Conservation (phyloP, 2,329 filamentous ascomycete genomes). For the Claviceps maximensis region DNA sequence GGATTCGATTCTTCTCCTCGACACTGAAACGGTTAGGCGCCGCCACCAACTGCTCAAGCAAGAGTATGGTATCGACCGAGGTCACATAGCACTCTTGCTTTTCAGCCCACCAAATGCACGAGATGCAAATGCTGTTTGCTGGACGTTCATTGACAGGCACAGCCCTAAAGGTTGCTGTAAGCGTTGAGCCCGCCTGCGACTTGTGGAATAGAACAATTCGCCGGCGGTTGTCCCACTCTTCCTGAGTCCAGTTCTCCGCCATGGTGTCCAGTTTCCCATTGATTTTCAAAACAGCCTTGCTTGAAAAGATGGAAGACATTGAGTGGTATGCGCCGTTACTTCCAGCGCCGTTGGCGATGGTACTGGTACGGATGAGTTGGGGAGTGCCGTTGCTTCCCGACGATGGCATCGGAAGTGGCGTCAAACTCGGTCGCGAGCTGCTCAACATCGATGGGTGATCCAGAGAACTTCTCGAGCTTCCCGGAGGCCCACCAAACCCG, state of each 20-base stretch:
- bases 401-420: constrained; percentile 34
- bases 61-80: constrained; percentile 88
- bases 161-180: constrained; percentile 67
- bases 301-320: constrained; percentile 60
- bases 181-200: constrained; percentile 66
- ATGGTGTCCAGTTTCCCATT: constrained; percentile 75
- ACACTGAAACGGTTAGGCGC: constrained; percentile 69
- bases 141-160: constrained; percentile 68
- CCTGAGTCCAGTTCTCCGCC: constrained; percentile 68
- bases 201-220: constrained; percentile 83
- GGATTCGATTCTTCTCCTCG: constrained; percentile 96
- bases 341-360: constrained; percentile 26
- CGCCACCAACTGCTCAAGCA: constrained; percentile 83
- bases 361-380: constrained; percentile 43
- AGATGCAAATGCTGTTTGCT: constrained; percentile 82
- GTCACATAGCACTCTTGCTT: constrained; percentile 86
- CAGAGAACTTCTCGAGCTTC: constrained; percentile 27
- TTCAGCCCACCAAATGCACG: constrained; percentile 94
- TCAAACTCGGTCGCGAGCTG: constrained; percentile 28
- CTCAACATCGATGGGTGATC: constrained; percentile 28
- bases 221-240: constrained; percentile 67
- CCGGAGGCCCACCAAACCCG: constrained; percentile 28
- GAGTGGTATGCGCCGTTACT: constrained; percentile 50
- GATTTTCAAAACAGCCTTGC: constrained; percentile 76
- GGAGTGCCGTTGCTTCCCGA: constrained; percentile 25